Evolutionary conservation across 1,284 basidiomycete species (phyloP), one percentile per base, ranked within the genome.

Genomic region (Malassezia japonica): DNA sequence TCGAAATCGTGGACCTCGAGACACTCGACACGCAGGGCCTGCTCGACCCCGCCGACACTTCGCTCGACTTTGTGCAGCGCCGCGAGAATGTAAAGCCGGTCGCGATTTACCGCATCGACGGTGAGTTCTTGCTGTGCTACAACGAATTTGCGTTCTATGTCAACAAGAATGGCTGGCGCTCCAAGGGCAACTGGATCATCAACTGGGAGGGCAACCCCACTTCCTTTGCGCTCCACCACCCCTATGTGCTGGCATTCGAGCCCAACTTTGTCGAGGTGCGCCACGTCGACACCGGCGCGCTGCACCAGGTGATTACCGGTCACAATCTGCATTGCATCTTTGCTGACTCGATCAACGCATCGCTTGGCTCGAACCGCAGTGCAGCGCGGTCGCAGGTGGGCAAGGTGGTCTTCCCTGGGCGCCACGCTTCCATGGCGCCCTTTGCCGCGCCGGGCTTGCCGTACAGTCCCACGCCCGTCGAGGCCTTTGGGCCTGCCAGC

Each of bases 101-200:
- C 78, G 88, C 91, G 6, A 95, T 99, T 57, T 99, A 92, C 74
- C 81, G 92, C 44, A 87, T 98, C 59, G 88, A 91, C 61, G 89
- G 90, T 66, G 92, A 96, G 70, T 98, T 99, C 75, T 75, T 99
- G 55, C 76, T 99, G 36, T 99, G 94, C 74, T 99, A 98, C 76
- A 92, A 96, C 75, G 92, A 96, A 76, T 96, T 95, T 73, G 92
- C 94, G 0, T 96, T 99, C 73, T 98, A 95, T 75, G 89, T 98
- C 65, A 94, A 96, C 76, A 90, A 88, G 78, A 92, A 84, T 61
- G 94, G 94, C 10, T 87, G 88, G 79, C 79, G 90, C 50, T 87
- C 90, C 39, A 79, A 88, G 48, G 84, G 82, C 60, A 83, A 87
- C 55, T 96, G 94, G 79, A 87, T 92, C 78, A 85, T 98, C 21